Evolutionary conservation across 2,329 filamentous ascomycete genomes (phyloP), one percentile per base, ranked within the genome.

Genomic region (Fusarium begoniae): DNA sequence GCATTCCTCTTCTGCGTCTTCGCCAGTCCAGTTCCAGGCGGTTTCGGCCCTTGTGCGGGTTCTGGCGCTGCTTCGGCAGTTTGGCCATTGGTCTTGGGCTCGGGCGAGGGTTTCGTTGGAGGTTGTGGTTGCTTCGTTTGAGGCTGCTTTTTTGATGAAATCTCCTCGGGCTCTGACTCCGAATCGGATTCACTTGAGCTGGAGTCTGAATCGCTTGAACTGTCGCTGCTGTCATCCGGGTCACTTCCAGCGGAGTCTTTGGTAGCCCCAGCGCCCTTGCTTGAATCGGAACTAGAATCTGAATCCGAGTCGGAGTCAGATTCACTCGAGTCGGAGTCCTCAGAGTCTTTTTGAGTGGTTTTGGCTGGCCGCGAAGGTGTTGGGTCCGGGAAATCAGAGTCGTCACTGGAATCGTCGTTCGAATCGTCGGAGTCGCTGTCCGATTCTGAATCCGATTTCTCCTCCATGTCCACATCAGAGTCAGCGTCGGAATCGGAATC

Each of bases 1-100:
- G 84, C 84, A 69, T 90, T 90, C 11, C 88, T 84, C 68, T 84
- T 87, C 72, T 86, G 85, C 1, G 88, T 90, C 40, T 75, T 81
- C 1, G 80, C 79, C 56, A 86, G 78, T 5, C 85, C 85, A 22
- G 78, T 69, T 4, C 80, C 81, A 11, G 84, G 82, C 8, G 79
- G 69, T 4, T 81, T 79, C 15, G 72, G 62, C 12, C 48, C 69
- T n/a, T 74, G 37, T 15, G 28, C 24, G 8, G 66, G 24, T n/a
- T 67, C 55, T 10, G 53, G 20, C 26, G 55, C 45, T 41, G 69
- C 22, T 37, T 65, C 37, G 17, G 56, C 10, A 9, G 70, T 51
- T 50, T 65, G 47, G 26, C 37, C 55, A 26, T 63, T 53, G 14
- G 32, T 35, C 26, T 48, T 50, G 15, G 45, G 44, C 50, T 41